Evolutionary conservation across 2,329 filamentous ascomycete species (phyloP), one percentile per base, ranked within the genome.

Genomic region (Diaporthe citri): DNA sequence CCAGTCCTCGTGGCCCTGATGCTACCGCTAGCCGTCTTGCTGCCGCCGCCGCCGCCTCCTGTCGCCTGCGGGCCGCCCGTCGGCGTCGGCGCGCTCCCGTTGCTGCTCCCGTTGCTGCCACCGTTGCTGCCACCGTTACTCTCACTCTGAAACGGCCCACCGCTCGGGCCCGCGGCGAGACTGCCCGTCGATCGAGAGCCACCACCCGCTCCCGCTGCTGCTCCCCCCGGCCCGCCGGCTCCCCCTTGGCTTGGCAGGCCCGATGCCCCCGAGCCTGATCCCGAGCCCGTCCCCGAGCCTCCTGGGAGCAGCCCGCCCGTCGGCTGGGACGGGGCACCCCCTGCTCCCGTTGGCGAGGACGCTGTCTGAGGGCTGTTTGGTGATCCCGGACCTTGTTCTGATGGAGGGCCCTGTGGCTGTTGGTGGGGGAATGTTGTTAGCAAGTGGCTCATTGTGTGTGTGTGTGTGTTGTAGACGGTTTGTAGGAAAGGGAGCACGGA

Each of bases 351-450:
- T 36, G 46, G 31, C 46, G 64, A 39, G 6, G 64, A 67, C 28
- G 64, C 43, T 52, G 31, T 52, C 46, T 67, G 64, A 52, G 31
- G 64, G 64, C 13, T 67, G 64, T 34, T 67, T 67, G 46, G 64
- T 52, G 64, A 67, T 67, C 46, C 64, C 64, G 28, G 64, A 39
- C 46, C 64, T 67, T 67, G 64, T 52, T 67, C 64, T 67, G 64
- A 52, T 25, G 46, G 64, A 67, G 64, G 64, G 46, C 48, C 64
- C 64, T 69, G 64, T 55, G 64, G n/a, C 64, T 69, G 17, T 39
- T 25, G 22, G n/a, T n/a, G 64, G 22, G 17, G 15, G 3, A 10
- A 4, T 36, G 7, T 9, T 69, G 64, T 69, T 41, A 69, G 64
- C 5, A 5, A 5, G 7, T 52, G 4, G 22, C 17, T 55, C 48